Base-by-base conservation (phyloP, 768 basidiomycete genomes). In the Mycena indigotica region DNA sequence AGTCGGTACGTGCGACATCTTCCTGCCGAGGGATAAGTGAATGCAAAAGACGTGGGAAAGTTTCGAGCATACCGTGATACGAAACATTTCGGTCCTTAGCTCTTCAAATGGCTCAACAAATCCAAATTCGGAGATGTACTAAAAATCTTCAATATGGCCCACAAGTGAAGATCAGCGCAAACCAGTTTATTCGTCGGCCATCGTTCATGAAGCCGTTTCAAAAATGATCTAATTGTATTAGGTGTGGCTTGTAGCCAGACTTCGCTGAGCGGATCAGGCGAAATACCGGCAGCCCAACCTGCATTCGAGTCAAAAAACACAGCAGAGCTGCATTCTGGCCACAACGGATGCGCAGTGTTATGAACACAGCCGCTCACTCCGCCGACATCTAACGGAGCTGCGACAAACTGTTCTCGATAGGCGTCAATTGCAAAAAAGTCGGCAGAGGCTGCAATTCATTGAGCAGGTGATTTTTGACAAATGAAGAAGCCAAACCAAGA, bases 381-480 rank as follows among this genome's bases (percentile, higher is more conserved):
- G 16, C 41, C 41, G 8, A 23, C 81, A 39, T 75, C 75, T 0
- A 67, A 62, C 12, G 81, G 80, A 8, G 79, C 81, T 16, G 72
- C 59, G 30, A 79, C 64, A 60, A 63, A 80, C 32, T 72, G 73
- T 1, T 73, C 73, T 15, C 77, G 70, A 48, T 81, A 81, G 1
- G 77, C 68, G 53, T 83, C 81, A 23, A 80, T 82, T 13, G 80
- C 81, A 58, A 75, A 83, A 62, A 83, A 84, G 61, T 84, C 82
- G 4, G 80, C 80, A 2, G 78, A 74, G 5, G n/a, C n/a, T n/a
- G n/a, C n/a, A n/a, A n/a, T n/a, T n/a, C n/a, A n/a, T n/a, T n/a
- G n/a, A n/a, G n/a, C n/a, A n/a, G n/a, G n/a, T n/a, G n/a, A n/a
- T n/a, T n/a, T n/a, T n/a, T n/a, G n/a, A n/a, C n/a, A n/a, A n/a